These are phyloP conservation scores for Krasilnikovozyma curviuscula DNA, from an alignment of 768 basidiomycete genomes.

Conservation along the genomic window DNA sequence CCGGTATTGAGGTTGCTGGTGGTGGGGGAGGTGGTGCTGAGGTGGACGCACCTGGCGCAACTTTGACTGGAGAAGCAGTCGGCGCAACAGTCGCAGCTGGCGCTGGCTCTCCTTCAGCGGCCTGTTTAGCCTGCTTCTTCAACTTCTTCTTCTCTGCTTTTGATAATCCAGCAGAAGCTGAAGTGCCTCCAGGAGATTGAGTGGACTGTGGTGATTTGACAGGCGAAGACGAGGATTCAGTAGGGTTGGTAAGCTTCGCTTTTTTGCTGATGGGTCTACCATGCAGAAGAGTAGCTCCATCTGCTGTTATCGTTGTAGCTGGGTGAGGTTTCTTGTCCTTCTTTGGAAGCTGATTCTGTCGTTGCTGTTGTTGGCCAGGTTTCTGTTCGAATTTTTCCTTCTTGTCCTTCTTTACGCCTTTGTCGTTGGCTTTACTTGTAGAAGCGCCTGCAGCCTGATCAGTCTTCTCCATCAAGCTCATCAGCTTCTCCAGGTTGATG, in stretches of 20 bases:
- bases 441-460: not conserved
- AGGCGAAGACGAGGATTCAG: not conserved
- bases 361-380: too few relatives aligned
- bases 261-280: not conserved
- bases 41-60: not conserved
- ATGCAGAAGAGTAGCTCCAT: not conserved
- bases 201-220: not conserved
- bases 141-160: not conserved
- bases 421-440: not conserved
- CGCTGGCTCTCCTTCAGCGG: not conserved
- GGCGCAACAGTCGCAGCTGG: not conserved
- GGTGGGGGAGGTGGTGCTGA: not conserved
- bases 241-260: not conserved
- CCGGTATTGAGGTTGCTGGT: not conserved
- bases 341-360: too few relatives aligned
- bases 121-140: conserved; percentile 4
- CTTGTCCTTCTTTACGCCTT: conserved; percentile 3
- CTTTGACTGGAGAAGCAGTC: not conserved
- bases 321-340: conserved; percentile 1
- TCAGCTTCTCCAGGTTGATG: conserved; percentile 11
- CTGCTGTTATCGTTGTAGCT: not conserved
- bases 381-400: too few relatives aligned
- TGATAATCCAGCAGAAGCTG: not conserved
- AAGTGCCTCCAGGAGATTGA: not conserved
- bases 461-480: conserved; percentile 8